Evolutionary conservation across 2,329 filamentous ascomycete genomes (phyloP).

Genomic region (Albophoma yamanashiensis): DNA sequence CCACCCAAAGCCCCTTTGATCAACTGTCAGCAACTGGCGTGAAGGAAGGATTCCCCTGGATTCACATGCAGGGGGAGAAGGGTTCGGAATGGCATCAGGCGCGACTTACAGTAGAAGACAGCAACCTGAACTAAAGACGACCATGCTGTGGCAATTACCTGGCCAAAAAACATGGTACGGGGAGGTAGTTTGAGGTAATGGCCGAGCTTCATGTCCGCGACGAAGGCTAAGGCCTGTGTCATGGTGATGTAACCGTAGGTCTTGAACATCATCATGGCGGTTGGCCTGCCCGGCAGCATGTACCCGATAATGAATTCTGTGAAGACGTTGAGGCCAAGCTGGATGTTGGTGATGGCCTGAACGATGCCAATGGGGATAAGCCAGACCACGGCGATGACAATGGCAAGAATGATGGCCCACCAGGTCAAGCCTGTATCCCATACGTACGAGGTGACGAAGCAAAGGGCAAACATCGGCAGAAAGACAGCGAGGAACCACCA

Average conservation of each 20-base stretch:
- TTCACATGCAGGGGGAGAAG: neutral
- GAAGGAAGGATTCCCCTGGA: neutral
- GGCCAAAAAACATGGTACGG: conserved; percentile 9
- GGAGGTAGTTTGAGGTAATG: conserved; percentile 40
- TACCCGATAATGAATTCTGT: conserved; percentile 22
- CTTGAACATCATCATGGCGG: conserved; percentile 16
- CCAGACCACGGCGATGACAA: conserved; percentile 13
- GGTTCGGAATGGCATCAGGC: no score
- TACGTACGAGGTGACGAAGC: conserved; percentile 15
- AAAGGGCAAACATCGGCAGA: conserved; percentile 18
- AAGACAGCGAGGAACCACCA: conserved; percentile 28
- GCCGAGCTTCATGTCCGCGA: conserved; percentile 36
- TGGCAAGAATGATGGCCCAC: conserved; percentile 18
- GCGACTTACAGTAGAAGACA: conserved; percentile 1
- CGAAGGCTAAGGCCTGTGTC: conserved; percentile 33
- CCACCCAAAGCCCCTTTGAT: neutral
- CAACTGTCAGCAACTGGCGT: neutral
- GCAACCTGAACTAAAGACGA: conserved; percentile 13
- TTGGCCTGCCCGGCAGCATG: conserved; percentile 12
- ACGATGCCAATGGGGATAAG: conserved; percentile 16
- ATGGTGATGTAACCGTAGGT: conserved; percentile 13
- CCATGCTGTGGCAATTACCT: conserved; percentile 1
- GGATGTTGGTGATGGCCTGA: conserved; percentile 23
- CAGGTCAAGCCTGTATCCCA: conserved; percentile 16
- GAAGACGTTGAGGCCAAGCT: conserved; percentile 28